phyloP scores from a whole-genome alignment of 306 rosid genomes.

The Trifolium fragiferum region DNA sequence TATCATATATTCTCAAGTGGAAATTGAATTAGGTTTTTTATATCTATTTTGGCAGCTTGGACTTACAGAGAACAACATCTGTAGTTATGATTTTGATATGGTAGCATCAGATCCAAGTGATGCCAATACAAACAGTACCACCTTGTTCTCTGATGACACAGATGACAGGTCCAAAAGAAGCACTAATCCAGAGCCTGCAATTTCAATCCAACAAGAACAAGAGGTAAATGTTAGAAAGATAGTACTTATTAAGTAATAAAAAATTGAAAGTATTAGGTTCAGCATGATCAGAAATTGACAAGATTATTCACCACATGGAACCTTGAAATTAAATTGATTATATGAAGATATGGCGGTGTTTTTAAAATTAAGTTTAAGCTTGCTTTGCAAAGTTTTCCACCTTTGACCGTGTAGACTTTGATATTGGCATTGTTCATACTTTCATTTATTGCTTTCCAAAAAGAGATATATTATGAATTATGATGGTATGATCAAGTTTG shows the following conservation, averaged over 20 bases:
- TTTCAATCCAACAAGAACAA: constrained; percentile 63
- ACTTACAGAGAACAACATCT: constrained; percentile 83
- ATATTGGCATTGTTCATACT: constrained; percentile 14
- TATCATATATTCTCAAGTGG: constrained; percentile 25
- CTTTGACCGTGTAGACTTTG: neutral
- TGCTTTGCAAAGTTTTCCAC: constrained; percentile 9
- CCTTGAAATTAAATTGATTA: constrained; percentile 4
- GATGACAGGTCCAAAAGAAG: constrained; percentile 71
- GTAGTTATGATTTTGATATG: constrained; percentile 76
- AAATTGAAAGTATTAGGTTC: constrained; percentile 25
- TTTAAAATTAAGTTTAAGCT: neutral
- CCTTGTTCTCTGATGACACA: constrained; percentile 93
- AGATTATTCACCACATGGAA: constrained; percentile 5
- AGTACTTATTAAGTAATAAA: constrained; percentile 20
- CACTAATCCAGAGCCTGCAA: constrained; percentile 64
- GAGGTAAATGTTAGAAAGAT: constrained; percentile 57
- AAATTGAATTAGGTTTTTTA: constrained; percentile 31
- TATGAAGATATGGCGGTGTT: neutral
- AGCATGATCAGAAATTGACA: neutral
- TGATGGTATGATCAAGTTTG: neutral
- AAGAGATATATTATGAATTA: neutral
- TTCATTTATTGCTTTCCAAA: constrained; percentile 19
- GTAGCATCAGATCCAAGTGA: constrained; percentile 91
- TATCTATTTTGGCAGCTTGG: constrained; percentile 83
- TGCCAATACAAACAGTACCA: constrained; percentile 88